Conservation (phyloP, 2,329 filamentous ascomycete genomes). For the Pyrenophora tritici-repentis region DNA sequence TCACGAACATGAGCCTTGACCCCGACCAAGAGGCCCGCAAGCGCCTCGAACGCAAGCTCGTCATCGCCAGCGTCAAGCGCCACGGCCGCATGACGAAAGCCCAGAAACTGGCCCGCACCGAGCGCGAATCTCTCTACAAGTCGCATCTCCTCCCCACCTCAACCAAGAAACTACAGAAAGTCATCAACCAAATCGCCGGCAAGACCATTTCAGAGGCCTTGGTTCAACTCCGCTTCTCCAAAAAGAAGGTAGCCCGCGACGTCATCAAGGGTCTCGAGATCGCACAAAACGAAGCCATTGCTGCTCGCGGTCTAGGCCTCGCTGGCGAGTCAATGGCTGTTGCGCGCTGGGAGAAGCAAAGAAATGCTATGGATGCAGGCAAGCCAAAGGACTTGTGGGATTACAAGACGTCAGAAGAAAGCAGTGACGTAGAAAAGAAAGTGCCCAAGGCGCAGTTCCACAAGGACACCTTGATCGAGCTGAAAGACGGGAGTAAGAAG, state of each 20-base stretch:
- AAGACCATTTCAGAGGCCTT: slow-evolving; percentile 95
- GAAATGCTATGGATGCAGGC: slow-evolving; percentile 17
- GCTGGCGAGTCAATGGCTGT: slow-evolving; percentile 34
- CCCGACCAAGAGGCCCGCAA: slow-evolving; percentile 74
- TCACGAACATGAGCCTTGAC: slow-evolving; percentile 63
- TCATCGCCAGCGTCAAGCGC: slow-evolving; percentile 73
- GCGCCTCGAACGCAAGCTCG: slow-evolving; percentile 82
- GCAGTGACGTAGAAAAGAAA: slow-evolving; percentile 1
- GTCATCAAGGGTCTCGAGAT: slow-evolving; percentile 78
- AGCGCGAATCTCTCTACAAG: slow-evolving; percentile 63
- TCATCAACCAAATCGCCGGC: slow-evolving; percentile 86
- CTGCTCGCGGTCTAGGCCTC: slow-evolving; percentile 83
- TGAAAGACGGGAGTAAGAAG: slow-evolving; percentile 75
- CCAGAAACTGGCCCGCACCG: slow-evolving; percentile 70
- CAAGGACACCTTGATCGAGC: slow-evolving; percentile 64
- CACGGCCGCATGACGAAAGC: slow-evolving; percentile 69
- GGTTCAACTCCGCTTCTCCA: slow-evolving; percentile 90
- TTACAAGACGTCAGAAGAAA: slow-evolving; percentile 19
- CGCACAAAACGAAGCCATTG: slow-evolving; percentile 80
- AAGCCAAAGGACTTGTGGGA: slow-evolving; percentile 16
- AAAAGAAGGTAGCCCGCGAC: slow-evolving; percentile 88
- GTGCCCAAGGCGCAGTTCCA: slow-evolving; percentile 18
- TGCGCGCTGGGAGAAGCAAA: slow-evolving; percentile 28
- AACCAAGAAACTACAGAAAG: slow-evolving; percentile 85
- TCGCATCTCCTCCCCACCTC: slow-evolving; percentile 80